Evolutionary conservation across 495 filamentous ascomycete species (phyloP).

Genomic region (Annulohypoxylon moriforme): DNA sequence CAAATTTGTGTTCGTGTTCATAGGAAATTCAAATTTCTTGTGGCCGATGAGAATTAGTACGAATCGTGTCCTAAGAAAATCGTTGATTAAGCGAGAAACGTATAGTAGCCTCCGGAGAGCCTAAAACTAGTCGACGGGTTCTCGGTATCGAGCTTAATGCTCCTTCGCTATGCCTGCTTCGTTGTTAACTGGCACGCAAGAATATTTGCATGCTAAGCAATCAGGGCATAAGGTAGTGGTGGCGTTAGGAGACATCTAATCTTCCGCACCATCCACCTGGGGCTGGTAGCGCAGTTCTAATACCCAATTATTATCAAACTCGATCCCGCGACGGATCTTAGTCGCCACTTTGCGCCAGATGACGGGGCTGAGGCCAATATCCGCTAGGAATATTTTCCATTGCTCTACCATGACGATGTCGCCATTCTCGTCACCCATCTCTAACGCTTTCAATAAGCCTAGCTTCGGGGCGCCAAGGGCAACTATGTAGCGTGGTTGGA

Average conservation of each 20-base stretch:
- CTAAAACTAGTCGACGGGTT: neutral
- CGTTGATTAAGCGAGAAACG: neutral
- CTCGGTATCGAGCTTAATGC: neutral
- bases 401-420: slow-evolving; percentile 55
- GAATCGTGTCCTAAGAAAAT: neutral
- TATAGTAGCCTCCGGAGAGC: neutral
- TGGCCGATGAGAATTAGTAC: neutral
- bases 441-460: slow-evolving; percentile 78
- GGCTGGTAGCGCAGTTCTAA: slow-evolving; percentile 67
- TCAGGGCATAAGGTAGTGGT: neutral
- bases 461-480: slow-evolving; percentile 85
- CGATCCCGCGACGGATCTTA: slow-evolving; percentile 79
- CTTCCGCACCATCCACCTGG: slow-evolving; percentile 37
- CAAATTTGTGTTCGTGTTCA: neutral
- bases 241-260: neutral
- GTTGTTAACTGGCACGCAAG: no score
- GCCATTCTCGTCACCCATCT: slow-evolving; percentile 65
- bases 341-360: slow-evolving; percentile 90
- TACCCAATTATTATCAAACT: slow-evolving; percentile 88
- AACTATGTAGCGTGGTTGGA: slow-evolving; percentile 80
- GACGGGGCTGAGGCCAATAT: slow-evolving; percentile 83
- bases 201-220: neutral
- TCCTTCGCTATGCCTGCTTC: neutral
- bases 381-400: slow-evolving; percentile 84
- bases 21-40: neutral